Conservation (phyloP, 78 protist genomes). For the Tieghemostelium lacteum region DNA sequence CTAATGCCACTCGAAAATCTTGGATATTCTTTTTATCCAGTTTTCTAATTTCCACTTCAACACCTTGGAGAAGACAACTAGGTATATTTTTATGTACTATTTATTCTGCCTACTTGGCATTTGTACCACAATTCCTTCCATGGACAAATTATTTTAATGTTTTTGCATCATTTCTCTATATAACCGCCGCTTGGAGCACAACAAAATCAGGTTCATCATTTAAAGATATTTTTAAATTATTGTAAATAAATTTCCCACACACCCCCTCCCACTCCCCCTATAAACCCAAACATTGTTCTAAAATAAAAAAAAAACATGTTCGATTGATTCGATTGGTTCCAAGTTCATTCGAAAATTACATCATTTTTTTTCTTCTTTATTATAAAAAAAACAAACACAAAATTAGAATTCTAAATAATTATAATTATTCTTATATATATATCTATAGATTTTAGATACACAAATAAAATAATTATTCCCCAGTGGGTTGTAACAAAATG, state of each 20-base stretch:
- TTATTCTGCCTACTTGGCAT: slow-evolving; percentile 73
- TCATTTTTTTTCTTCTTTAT: no score
- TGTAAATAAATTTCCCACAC: slow-evolving; percentile 9
- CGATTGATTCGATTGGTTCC: no score
- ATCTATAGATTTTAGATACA: no score
- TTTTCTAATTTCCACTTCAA: slow-evolving; percentile 40
- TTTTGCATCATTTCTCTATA: slow-evolving; percentile 62
- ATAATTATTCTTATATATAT: no score
- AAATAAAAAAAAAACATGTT: no score
- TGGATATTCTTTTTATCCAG: slow-evolving; percentile 75
- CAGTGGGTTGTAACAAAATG: no score
- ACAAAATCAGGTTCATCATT: slow-evolving; percentile 8
- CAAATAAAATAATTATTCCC: no score
- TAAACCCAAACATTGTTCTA: no score
- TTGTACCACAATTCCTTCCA: slow-evolving; percentile 67
- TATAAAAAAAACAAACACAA: no score
- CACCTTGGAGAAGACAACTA: slow-evolving; percentile 79
- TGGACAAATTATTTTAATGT: slow-evolving; percentile 80
- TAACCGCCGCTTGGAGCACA: slow-evolving; percentile 73
- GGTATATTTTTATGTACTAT: slow-evolving; percentile 2
- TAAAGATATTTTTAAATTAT: slow-evolving; percentile 49
- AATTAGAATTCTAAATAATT: no score
- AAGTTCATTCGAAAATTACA: no score
- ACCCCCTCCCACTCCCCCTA: no score
- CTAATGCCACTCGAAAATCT: slow-evolving; percentile 75